Base-by-base conservation (phyloP, 2,329 filamentous ascomycete genomes). In the Penicillium capsulatum region DNA sequence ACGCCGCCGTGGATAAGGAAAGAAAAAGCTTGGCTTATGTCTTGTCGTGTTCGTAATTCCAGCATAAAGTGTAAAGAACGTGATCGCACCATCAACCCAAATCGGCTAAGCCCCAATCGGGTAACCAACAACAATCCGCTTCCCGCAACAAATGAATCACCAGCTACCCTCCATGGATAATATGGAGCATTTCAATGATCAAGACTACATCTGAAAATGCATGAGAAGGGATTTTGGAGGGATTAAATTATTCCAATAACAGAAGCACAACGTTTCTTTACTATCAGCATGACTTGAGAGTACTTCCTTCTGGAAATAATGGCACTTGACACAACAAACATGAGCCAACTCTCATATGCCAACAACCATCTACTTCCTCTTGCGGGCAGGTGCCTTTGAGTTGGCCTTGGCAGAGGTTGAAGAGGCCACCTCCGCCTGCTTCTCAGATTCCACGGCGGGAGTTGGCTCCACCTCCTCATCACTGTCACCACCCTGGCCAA, bases 401-500 rank as follows among this genome's bases (percentile, higher is more conserved):
- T 43, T 47, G 26, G 49, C 53, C 38, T 61, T 59, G 36, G 56
- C 53, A 32, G 62, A 61, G 8, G 59, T 55, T 39, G 59, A 47
- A 16, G 54, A 36, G 11, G 52, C 44, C 9, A 47, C 29, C 17
- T 54, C 49, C 13, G 19, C 19, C 19, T 50, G 35, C 30, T 57
- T 46, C n/a, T 40, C 31, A 1, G 36, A 34, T 22, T 57, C 48
- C 14, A 37, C 10, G 8, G 34, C 32, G 17, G 51, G 35, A 7
- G 47, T 17, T 14, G 41, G 15, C 29, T 76, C 75, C 32, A 75
- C 75, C 24, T 68, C 68, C 45, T 76, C 73, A 15, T 89, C 86
- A 17, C 87, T 85, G n/a, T 94, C 91, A n/a, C 92, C 92, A 24
- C 91, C 92, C 73, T 97, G 92, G 7, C 92, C 92, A 61, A 97